phyloP scores from a whole-genome alignment of 371 early-diverging fungal species.

The Syncephalastrum racemosum region DNA sequence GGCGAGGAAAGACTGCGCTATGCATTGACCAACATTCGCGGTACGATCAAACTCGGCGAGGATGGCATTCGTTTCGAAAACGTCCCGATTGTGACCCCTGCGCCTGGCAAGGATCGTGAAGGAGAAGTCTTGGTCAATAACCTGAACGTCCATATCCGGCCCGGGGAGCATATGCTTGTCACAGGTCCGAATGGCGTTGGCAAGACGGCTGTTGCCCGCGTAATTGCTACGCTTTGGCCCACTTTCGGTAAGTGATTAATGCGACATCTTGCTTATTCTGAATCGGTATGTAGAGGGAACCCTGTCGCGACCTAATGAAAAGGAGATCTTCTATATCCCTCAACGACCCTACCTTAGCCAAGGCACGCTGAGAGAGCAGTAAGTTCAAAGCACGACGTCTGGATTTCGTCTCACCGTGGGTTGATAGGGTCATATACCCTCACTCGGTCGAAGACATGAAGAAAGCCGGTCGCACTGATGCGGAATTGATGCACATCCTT shows the following conservation, averaged over 20 bases:
- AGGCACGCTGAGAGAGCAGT: slow-evolving; percentile 86
- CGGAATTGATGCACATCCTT: slow-evolving; percentile 71
- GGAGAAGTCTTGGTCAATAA: slow-evolving; percentile 68
- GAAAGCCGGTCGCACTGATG: slow-evolving; percentile 72
- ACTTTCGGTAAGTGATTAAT: slow-evolving; percentile 61
- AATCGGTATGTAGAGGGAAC: slow-evolving; percentile 47
- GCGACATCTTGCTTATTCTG: background rate
- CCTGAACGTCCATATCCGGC: slow-evolving; percentile 59
- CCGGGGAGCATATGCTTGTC: slow-evolving; percentile 68
- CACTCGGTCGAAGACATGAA: slow-evolving; percentile 80
- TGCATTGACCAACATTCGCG: slow-evolving; percentile 56
- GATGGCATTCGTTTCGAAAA: slow-evolving; percentile 58
- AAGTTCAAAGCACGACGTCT: slow-evolving; percentile 16
- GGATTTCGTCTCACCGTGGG: background rate
- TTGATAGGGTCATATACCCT: slow-evolving; percentile 76
- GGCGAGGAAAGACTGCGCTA: slow-evolving; percentile 17
- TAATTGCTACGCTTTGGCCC: slow-evolving; percentile 89
- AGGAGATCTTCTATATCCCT: slow-evolving; percentile 84
- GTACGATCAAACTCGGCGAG: slow-evolving; percentile 40
- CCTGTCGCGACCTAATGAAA: slow-evolving; percentile 62
- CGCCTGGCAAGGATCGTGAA: slow-evolving; percentile 57
- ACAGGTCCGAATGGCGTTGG: slow-evolving; percentile 87
- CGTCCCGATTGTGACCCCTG: slow-evolving; percentile 71
- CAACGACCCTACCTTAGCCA: slow-evolving; percentile 87
- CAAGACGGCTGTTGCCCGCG: slow-evolving; percentile 79